These are phyloP conservation scores for Mortierella polycephala DNA, from an alignment of 371 early-diverging fungal genomes.

Conservation along the genomic window DNA sequence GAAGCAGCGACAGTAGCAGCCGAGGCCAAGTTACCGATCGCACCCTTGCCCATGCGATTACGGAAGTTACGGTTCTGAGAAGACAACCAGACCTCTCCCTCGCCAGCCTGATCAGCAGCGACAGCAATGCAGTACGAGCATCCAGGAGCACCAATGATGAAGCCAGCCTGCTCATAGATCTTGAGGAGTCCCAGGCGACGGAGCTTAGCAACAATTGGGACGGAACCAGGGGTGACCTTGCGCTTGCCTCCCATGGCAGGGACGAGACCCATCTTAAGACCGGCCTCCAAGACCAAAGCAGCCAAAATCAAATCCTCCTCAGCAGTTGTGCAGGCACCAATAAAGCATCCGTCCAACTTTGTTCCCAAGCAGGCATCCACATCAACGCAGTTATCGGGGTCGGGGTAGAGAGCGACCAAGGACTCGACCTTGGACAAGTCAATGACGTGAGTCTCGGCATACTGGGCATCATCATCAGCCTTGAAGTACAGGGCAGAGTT, in stretches of 20 bases:
- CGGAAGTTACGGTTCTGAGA: slow-evolving; percentile 86
- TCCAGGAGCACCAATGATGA: slow-evolving; percentile 82
- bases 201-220: slow-evolving; percentile 82
- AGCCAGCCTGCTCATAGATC: slow-evolving; percentile 79
- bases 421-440: slow-evolving; percentile 77
- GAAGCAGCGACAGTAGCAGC: slow-evolving; percentile 88
- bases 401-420: slow-evolving; percentile 76
- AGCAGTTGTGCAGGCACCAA: slow-evolving; percentile 87
- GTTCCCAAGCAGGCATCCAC: slow-evolving; percentile 67
- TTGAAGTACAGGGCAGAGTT: slow-evolving; percentile 76
- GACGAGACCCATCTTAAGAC: slow-evolving; percentile 71
- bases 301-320: slow-evolving; percentile 84
- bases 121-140: slow-evolving; percentile 87
- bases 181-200: slow-evolving; percentile 76
- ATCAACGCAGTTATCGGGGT: slow-evolving; percentile 80
- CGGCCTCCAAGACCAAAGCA: slow-evolving; percentile 77
- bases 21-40: slow-evolving; percentile 78
- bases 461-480: slow-evolving; percentile 76
- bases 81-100: slow-evolving; percentile 83
- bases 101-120: slow-evolving; percentile 80
- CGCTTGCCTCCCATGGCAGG: slow-evolving; percentile 71
- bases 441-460: slow-evolving; percentile 78
- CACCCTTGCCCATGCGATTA: slow-evolving; percentile 86
- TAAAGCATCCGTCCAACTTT: slow-evolving; percentile 80
- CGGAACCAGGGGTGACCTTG: slow-evolving; percentile 84